Percentiles rank a stretch among this genome's conserved stretches.
Conservation (phyloP, 169 alveolate genomes). For the Fabrea salina region DNA sequence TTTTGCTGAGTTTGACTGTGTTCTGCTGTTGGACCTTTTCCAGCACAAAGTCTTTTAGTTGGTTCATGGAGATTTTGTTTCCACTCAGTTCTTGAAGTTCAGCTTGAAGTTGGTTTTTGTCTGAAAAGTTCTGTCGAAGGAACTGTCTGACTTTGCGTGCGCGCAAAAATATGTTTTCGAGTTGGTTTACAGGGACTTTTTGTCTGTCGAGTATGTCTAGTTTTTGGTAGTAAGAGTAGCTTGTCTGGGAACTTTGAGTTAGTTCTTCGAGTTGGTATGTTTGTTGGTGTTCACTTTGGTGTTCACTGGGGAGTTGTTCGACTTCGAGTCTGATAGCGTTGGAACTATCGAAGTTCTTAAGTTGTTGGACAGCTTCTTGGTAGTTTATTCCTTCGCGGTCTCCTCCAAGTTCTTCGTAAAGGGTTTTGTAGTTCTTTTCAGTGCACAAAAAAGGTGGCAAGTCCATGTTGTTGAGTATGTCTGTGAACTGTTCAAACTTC, state of each 20-base stretch:
- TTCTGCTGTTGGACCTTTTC: not conserved
- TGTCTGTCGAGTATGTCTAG: not conserved
- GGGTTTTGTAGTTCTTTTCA: not conserved
- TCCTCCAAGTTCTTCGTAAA: not conserved
- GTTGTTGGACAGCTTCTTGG: not conserved
- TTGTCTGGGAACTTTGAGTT: not conserved
- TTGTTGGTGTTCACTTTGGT: not conserved
- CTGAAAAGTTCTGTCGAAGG: not conserved
- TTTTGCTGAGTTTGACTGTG: conserved; percentile 1
- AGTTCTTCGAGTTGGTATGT: not conserved
- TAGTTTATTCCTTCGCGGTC: conserved; percentile 9
- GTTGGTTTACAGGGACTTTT: conserved; percentile 10
- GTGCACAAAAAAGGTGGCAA: not conserved
- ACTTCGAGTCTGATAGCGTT: conserved; percentile 2
- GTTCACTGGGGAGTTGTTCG: not conserved
- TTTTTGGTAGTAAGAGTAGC: not conserved
- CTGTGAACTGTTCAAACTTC: not conserved
- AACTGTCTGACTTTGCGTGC: conserved; percentile 29
- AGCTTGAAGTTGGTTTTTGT: not conserved
- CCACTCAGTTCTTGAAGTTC: not conserved
- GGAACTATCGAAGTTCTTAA: not conserved
- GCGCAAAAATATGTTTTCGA: conserved; percentile 3
- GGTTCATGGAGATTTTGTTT: not conserved
- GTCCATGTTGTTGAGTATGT: conserved; percentile 29
- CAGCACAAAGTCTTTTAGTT: not conserved